phyloP scores from a whole-genome alignment of 2,329 filamentous ascomycete species.

The Microdochium paspali region DNA sequence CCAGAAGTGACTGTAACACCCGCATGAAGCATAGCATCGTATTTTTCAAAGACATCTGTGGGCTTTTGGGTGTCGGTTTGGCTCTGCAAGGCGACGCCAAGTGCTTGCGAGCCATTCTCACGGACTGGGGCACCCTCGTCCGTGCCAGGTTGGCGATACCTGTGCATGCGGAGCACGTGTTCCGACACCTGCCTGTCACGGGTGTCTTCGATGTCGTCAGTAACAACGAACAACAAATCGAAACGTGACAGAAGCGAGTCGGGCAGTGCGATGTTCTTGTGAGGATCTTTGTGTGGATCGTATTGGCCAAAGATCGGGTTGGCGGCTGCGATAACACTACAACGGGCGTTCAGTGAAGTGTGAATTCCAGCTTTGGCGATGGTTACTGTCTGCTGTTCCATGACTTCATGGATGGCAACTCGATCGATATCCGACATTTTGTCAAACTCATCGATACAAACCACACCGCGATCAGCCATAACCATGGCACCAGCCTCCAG shows the following conservation, averaged over 20 bases:
- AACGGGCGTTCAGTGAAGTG: slow-evolving; percentile 91
- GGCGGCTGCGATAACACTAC: slow-evolving; percentile 90
- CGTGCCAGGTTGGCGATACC: slow-evolving; percentile 83
- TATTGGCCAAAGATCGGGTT: slow-evolving; percentile 99
- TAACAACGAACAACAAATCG: slow-evolving; percentile 94
- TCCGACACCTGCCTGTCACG: slow-evolving; percentile 88
- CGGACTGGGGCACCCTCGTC: slow-evolving; percentile 93
- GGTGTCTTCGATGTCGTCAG: slow-evolving; percentile 93
- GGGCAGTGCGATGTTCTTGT: slow-evolving; percentile 95
- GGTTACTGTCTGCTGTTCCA: slow-evolving; percentile 99
- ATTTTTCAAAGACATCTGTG: slow-evolving; percentile 93
- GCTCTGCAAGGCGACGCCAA: slow-evolving; percentile 79
- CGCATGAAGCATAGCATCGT: slow-evolving; percentile 88
- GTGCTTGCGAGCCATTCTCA: slow-evolving; percentile 72
- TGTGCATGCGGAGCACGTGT: slow-evolving; percentile 94
- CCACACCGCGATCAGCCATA: slow-evolving; percentile 89
- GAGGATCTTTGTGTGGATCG: slow-evolving; percentile 95
- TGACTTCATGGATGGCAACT: slow-evolving; percentile 98
- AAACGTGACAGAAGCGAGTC: slow-evolving; percentile 97
- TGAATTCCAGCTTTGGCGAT: slow-evolving; percentile 98
- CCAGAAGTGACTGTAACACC: slow-evolving; percentile 73
- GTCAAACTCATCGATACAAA: slow-evolving; percentile 98
- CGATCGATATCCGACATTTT: slow-evolving; percentile 99
- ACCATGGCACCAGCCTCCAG: slow-evolving; percentile 98
- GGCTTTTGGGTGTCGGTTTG: slow-evolving; percentile 63